A percentile compares a stretch with the other conserved stretches of the same genome.
These are phyloP conservation scores for Theobroma cacao DNA, from an alignment of 345 rosid species.

Conservation along the genomic window DNA sequence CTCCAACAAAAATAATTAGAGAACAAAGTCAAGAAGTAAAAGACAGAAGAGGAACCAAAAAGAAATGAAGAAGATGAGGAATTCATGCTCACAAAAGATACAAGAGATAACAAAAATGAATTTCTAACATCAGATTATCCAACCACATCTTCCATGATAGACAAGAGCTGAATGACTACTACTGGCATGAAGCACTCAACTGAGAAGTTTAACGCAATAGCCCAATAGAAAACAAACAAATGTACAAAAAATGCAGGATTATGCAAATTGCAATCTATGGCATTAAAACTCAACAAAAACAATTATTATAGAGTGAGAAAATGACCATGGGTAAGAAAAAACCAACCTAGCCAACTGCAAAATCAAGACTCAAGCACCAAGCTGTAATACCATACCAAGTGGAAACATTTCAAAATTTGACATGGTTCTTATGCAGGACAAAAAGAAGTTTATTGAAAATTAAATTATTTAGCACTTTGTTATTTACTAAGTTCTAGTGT, in stretches of 20 bases:
- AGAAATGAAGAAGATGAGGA: not conserved
- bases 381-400: not conserved
- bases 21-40: not conserved
- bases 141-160: not conserved
- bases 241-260: not conserved
- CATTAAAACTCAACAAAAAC: not conserved
- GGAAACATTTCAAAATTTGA: not conserved
- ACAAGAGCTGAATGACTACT: not conserved
- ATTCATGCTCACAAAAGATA: not conserved
- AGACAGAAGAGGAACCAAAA: not conserved
- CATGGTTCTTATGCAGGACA: not conserved
- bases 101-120: not conserved
- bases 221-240: not conserved
- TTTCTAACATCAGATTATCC: not conserved
- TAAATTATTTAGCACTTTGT: not conserved
- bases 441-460: not conserved
- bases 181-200: not conserved
- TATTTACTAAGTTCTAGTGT: not conserved
- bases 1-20: constrained; percentile 6
- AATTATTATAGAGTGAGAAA: not conserved
- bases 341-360: not conserved
- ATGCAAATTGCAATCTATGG: not conserved
- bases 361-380: not conserved
- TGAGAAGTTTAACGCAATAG: not conserved
- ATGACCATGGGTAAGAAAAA: not conserved